These are phyloP conservation scores for Fusarium xyrophilum DNA, from an alignment of 2,329 filamentous ascomycete species.

Conservation along the genomic window DNA sequence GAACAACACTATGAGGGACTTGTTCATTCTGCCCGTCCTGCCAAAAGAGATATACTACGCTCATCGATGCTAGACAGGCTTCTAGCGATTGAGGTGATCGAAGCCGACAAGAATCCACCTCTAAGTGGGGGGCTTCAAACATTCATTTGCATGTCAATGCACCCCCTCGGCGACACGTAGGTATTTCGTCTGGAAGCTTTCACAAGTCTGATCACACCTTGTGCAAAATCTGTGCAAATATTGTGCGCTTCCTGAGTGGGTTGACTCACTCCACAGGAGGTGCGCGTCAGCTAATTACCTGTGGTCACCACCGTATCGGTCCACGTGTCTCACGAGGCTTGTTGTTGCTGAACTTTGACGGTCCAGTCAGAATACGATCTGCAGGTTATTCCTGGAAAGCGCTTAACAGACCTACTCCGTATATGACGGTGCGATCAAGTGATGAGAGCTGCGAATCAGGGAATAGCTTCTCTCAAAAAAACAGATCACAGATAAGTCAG, in stretches of 20 bases:
- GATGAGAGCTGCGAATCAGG: not conserved
- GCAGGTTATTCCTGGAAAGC: not conserved
- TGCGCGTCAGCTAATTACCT: conserved; percentile 18
- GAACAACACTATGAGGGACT: not conserved
- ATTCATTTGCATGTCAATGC: conserved; percentile 35
- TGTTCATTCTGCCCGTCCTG: not conserved
- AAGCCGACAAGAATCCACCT: not conserved
- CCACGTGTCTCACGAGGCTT: conserved; percentile 26
- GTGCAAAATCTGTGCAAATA: conserved; percentile 12
- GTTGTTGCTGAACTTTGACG: conserved; percentile 8
- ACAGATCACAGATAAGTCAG: conserved; percentile 1
- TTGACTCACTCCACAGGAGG: not conserved
- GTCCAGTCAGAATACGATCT: conserved; percentile 4
- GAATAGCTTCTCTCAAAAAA: not conserved
- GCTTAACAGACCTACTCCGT: not conserved
- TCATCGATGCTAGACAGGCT: not conserved
- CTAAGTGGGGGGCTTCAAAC: conserved; percentile 16
- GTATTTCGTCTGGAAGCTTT: not conserved
- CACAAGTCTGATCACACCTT: conserved; percentile 11
- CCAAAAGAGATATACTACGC: not conserved
- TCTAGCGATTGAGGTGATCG: conserved; percentile 3
- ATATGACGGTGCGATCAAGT: not conserved
- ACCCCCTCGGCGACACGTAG: conserved; percentile 4
- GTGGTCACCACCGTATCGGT: conserved; percentile 7
- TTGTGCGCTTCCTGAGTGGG: not conserved